Evolutionary conservation across 2,329 filamentous ascomycete genomes (phyloP).

Genomic region (Cladophialophora chaetospira): DNA sequence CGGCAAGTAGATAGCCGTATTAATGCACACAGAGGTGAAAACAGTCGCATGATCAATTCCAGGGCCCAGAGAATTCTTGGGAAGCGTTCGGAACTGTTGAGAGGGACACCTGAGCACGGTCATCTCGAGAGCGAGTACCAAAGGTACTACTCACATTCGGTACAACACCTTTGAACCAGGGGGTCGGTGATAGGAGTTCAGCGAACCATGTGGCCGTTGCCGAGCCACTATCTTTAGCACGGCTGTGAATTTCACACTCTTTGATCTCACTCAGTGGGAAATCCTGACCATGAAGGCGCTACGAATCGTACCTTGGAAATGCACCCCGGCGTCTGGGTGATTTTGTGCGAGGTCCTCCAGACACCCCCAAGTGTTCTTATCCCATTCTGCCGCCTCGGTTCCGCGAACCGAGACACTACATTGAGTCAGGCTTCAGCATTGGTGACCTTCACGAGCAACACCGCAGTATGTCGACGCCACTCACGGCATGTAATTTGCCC

Average conservation of each 20-base stretch:
- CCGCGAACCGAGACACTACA: slow-evolving; percentile 36
- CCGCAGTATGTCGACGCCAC: slow-evolving; percentile 36
- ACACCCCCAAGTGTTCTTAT: slow-evolving; percentile 62
- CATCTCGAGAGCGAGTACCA: background rate
- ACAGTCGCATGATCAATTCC: slow-evolving; percentile 69
- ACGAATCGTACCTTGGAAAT: slow-evolving; percentile 58
- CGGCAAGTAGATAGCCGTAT: slow-evolving; percentile 81
- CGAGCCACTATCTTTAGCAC: slow-evolving; percentile 56
- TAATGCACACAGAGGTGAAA: slow-evolving; percentile 88
- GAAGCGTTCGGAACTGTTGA: background rate
- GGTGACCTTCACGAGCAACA: no score
- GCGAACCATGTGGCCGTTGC: slow-evolving; percentile 63
- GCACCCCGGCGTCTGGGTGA: slow-evolving; percentile 71
- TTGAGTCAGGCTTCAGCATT: no score
- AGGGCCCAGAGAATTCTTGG: background rate
- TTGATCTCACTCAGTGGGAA: background rate
- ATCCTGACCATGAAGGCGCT: slow-evolving; percentile 35
- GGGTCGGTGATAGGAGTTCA: slow-evolving; percentile 65
- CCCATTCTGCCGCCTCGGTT: slow-evolving; percentile 49
- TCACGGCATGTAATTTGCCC: slow-evolving; percentile 71
- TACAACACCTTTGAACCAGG: slow-evolving; percentile 73
- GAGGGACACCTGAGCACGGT: no score
- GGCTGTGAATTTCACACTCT: background rate
- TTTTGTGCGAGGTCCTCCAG: slow-evolving; percentile 59
- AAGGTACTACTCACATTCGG: slow-evolving; percentile 58